Evolutionary conservation across 176 grass and related monocot species (phyloP).

Genomic region (Bromus sterilis): DNA sequence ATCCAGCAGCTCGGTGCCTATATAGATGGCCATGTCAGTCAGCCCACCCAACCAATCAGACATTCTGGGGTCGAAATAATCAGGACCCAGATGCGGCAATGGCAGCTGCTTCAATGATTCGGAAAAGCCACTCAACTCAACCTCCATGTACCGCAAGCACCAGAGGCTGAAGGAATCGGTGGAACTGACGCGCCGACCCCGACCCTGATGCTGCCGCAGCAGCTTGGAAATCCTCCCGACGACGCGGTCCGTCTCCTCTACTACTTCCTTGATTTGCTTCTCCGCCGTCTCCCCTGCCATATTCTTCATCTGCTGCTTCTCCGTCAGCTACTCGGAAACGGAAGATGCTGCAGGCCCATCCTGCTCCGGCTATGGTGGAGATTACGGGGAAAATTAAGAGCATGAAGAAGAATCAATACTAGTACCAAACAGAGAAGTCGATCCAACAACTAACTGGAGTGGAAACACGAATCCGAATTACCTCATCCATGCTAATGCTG

Average conservation of each 20-base stretch:
- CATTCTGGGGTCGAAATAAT: rapidly evolving
- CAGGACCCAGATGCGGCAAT: neutral
- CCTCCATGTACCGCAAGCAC: too few relatives aligned
- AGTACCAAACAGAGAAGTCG: too few relatives aligned
- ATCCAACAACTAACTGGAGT: too few relatives aligned
- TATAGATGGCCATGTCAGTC: neutral
- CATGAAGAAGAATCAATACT: too few relatives aligned
- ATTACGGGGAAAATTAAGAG: too few relatives aligned
- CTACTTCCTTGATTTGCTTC: neutral
- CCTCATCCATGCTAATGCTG: too few relatives aligned
- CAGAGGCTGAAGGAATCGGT: neutral
- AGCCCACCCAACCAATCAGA: neutral
- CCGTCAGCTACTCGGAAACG: too few relatives aligned
- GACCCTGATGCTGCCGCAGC: neutral
- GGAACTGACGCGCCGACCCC: neutral
- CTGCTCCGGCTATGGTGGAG: too few relatives aligned
- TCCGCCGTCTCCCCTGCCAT: too few relatives aligned
- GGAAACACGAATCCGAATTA: too few relatives aligned
- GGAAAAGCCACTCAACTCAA: neutral
- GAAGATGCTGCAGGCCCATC: too few relatives aligned
- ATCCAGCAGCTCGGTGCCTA: too few relatives aligned
- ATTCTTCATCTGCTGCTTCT: neutral
- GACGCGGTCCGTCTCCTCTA: neutral
- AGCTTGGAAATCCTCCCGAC: neutral
- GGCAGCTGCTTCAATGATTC: neutral